Evolutionary conservation across 2,329 filamentous ascomycete genomes (phyloP).

Genomic region (Phoma sp.): DNA sequence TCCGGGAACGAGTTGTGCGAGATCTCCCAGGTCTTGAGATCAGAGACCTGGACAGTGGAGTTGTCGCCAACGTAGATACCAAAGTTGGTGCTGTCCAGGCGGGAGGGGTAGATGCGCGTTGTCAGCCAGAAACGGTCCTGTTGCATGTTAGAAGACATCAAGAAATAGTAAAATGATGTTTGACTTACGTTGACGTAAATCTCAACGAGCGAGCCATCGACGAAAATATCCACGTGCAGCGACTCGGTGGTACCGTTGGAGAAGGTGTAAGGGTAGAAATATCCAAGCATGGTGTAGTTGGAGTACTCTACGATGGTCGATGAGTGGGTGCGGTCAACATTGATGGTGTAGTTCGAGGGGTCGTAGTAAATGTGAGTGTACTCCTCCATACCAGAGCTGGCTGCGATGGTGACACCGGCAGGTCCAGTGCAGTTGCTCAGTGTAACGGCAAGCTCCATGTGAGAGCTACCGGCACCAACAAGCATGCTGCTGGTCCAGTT

Average conservation of each 20-base stretch:
- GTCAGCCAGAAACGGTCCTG: conserved; percentile 50
- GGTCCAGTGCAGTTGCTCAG: conserved; percentile 49
- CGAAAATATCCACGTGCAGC: conserved; percentile 54
- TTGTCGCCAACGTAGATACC: conserved; percentile 52
- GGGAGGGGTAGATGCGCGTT: conserved; percentile 56
- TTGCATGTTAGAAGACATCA: conserved; percentile 9
- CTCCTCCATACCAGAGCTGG: conserved; percentile 54
- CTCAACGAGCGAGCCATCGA: conserved; percentile 58
- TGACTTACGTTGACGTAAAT: conserved; percentile 53
- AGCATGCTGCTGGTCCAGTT: conserved; percentile 33
- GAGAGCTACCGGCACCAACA: conserved; percentile 39
- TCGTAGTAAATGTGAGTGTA: conserved; percentile 56
- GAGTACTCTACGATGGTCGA: conserved; percentile 53
- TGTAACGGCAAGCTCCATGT: conserved; percentile 53
- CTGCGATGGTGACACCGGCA: conserved; percentile 53
- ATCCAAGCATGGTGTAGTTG: conserved; percentile 55
- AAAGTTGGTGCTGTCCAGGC: conserved; percentile 53
- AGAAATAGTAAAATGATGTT: neutral
- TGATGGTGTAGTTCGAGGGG: conserved; percentile 56
- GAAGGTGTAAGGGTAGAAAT: conserved; percentile 56
- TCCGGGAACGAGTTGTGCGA: conserved; percentile 51
- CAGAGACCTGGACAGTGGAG: conserved; percentile 46
- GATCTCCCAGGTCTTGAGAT: conserved; percentile 51
- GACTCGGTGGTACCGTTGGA: conserved; percentile 47
- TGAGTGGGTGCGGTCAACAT: conserved; percentile 54